Base-by-base conservation (phyloP, 805 yeast species). In the Saturnispora sekii region DNA sequence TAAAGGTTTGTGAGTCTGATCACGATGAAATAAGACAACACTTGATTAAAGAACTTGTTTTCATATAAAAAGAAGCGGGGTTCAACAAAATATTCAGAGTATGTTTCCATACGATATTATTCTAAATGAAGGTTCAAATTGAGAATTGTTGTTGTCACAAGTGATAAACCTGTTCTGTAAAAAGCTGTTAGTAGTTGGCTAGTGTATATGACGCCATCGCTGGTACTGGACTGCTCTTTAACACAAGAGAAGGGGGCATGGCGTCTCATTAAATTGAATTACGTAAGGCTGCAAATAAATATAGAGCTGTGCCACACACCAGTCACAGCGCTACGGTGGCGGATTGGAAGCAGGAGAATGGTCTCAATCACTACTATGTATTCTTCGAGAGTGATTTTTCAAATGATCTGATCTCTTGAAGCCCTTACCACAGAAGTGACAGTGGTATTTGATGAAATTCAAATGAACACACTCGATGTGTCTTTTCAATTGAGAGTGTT, bases 371-470 rank as follows among this genome's bases (percentile, higher is more conserved):
- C 29, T 18, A 6, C 43, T 46, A 43, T 60, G 64, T 52, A 58
- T 53, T 49, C 64, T 74, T 54, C 74, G 74, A 50, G 77, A 63
- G 57, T 81, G 87, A 57, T 79, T 84, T 39, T 75, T 73, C 53
- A 80, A 66, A 53, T 81, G 82, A 56, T 81, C 88, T 11, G 80
- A 72, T 45, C 88, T 62, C 48, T 83, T 75, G 53, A 81, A 81
- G 52, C 73, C 74, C 58, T 79, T 80, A 36, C 66, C 67, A 55
- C 88, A 81, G 39, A 66, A 61, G 14, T 65, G 55, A 55, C 87
- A 81, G 40, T 69, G 73, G 60, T 72, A 80, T 67, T 52, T 75
- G 73, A 49, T 72, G 62, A 26, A 80, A 18, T 58, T 58, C 32
- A 61, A 71, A 57, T 81, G 88, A 51, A 80, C 77, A 17, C 83